Evolutionary conservation across 495 filamentous ascomycete species (phyloP), one percentile per base, ranked within the genome.

Genomic region (Aspergillus egyptiacus): DNA sequence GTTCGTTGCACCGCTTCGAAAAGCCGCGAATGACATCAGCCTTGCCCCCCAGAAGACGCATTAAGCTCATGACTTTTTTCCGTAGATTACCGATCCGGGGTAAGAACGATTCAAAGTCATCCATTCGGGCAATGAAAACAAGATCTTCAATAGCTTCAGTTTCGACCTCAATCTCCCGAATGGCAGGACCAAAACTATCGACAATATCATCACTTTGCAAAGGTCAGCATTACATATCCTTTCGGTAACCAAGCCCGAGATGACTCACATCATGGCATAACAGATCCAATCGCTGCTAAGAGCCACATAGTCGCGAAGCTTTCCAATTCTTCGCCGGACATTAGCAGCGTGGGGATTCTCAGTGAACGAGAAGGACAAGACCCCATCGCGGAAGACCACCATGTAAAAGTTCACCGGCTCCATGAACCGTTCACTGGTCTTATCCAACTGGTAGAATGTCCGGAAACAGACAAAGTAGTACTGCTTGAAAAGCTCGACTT

Each of bases 391-490:
- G 75, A 96, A 98, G 14, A 98, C 93, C 10, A 97, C 83, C 57
- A 95, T 91, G 57, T 97, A 98, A 51, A 95, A 83, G 65, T 96
- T 95, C 62, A 95, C 85, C 0, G 94, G 91, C 45, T 95, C 87
- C 61, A 93, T 79, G 47, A 81, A 87, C 50, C 83, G 67, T 57
- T 96, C 91, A 52, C 75, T 83, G 6, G 77, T 76, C 52, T 85
- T 83, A 57, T 94, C 89, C 55, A 82, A 70, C 51, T 90, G 88
- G 50, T 78, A 85, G 67, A 96, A 98, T 1, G 89, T 94, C 23
- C 91, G 83, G 77, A 97, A 98, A 63, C 87, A 95, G 42, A 95
- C 89, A 59, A 98, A 95, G 62, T 98, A 98, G 72, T 98, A 98
- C 37, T 87, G 84, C 22, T 88, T 85, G 70, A 98, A 98, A 25